phyloP scores from a whole-genome alignment of 805 yeast species.

The Kodamaea leandrae region DNA sequence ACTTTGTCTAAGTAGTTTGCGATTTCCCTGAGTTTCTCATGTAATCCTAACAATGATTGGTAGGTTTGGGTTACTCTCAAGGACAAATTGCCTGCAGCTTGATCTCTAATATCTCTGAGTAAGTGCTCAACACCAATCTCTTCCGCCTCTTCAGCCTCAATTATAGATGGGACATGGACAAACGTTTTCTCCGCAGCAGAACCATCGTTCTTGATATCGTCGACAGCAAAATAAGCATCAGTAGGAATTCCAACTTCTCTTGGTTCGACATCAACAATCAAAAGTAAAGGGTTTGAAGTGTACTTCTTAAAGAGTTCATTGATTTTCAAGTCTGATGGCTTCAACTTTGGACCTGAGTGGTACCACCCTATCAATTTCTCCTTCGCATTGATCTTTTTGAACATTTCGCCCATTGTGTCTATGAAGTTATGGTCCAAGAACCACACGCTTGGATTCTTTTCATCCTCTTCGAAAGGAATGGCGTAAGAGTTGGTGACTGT shows the following conservation, averaged over 20 bases:
- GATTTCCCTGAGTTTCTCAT: constrained; percentile 73
- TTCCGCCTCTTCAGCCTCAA: constrained; percentile 98
- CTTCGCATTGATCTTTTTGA: constrained; percentile 94
- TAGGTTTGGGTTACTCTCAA: constrained; percentile 85
- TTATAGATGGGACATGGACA: constrained; percentile 85
- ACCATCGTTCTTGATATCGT: constrained; percentile 95
- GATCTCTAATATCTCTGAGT: constrained; percentile 90
- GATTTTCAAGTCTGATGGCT: constrained; percentile 83
- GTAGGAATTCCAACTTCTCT: constrained; percentile 88
- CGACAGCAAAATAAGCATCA: constrained; percentile 89
- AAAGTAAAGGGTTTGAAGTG: constrained; percentile 73
- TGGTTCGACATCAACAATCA: constrained; percentile 90
- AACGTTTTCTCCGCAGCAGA: constrained; percentile 89
- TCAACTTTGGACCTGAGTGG: constrained; percentile 93
- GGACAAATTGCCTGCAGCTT: constrained; percentile 91
- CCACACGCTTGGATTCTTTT: constrained; percentile 88
- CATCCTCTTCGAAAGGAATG: constrained; percentile 97
- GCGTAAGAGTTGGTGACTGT: constrained; percentile 92
- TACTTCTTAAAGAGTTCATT: constrained; percentile 85
- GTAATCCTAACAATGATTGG: constrained; percentile 82
- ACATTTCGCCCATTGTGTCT: constrained; percentile 97
- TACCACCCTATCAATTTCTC: constrained; percentile 99
- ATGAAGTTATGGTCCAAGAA: constrained; percentile 94
- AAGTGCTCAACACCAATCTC: constrained; percentile 98
- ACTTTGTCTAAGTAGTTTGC: constrained; percentile 76